These are phyloP conservation scores for Allomyces macrogynus DNA, from an alignment of 192 early-diverging fungal species.

Conservation along the genomic window DNA sequence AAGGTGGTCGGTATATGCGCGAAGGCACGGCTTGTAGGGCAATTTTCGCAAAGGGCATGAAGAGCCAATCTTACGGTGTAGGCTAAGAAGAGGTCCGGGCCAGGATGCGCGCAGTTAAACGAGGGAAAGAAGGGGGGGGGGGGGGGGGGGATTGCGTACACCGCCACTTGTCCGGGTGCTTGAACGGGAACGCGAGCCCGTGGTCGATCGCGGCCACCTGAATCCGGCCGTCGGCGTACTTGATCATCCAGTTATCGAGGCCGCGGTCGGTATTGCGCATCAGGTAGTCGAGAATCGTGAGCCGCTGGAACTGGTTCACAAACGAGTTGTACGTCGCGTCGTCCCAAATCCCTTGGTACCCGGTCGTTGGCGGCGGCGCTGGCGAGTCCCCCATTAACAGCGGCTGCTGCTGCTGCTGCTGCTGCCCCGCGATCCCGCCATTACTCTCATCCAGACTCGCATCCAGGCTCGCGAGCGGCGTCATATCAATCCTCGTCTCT, in stretches of 20 bases:
- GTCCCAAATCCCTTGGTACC: neutral
- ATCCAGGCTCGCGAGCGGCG: no score
- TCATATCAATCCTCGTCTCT: no score
- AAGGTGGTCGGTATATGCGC: no score
- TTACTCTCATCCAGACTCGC: conserved; percentile 1
- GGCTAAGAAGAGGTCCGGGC: no score
- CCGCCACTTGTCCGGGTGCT: conserved; percentile 68
- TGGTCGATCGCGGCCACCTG: conserved; percentile 81
- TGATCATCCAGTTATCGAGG: conserved; percentile 73
- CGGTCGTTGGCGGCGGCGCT: neutral
- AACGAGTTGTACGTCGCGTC: conserved; percentile 15
- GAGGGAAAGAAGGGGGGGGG: no score
- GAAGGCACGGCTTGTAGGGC: no score
- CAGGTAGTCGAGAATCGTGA: conserved; percentile 70
- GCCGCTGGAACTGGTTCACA: conserved; percentile 48
- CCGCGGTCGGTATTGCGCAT: conserved; percentile 72
- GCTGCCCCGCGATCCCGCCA: neutral
- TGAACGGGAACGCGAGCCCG: conserved; percentile 80
- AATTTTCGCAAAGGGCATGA: no score
- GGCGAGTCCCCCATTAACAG: conserved; percentile 3
- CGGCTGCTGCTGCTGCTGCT: neutral
- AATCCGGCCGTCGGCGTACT: conserved; percentile 28
- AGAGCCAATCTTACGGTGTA: no score
- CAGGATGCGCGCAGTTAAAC: no score
- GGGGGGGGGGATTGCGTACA: no score